Percentiles rank a stretch among this genome's conserved stretches.
Evolutionary conservation across 2,329 filamentous ascomycete species (phyloP).

Genomic region (Falciphora oryzae): DNA sequence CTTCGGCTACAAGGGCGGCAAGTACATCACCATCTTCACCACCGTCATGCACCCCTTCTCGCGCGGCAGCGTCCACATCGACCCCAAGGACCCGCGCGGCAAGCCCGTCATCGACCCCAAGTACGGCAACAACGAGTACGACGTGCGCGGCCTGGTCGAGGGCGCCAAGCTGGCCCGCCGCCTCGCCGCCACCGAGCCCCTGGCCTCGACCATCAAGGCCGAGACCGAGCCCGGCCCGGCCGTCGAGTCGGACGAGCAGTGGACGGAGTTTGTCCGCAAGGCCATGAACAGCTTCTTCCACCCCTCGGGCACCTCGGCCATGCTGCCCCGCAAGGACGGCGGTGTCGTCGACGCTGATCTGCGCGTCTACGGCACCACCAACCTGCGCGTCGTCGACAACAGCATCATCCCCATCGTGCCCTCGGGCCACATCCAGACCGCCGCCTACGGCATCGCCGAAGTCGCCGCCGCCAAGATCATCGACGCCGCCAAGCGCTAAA

Average conservation of each 20-base stretch:
- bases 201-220: slow-evolving; percentile 23
- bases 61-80: slow-evolving; percentile 28
- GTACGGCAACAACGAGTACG: slow-evolving; percentile 25
- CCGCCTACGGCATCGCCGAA: slow-evolving; percentile 45
- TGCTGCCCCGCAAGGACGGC: slow-evolving; percentile 38
- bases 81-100: slow-evolving; percentile 28
- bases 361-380: slow-evolving; percentile 41
- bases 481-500: background rate
- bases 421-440: slow-evolving; percentile 43
- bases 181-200: slow-evolving; percentile 26
- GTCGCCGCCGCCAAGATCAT: slow-evolving; percentile 27
- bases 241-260: slow-evolving; percentile 14
- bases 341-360: slow-evolving; percentile 39
- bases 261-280: slow-evolving; percentile 11
- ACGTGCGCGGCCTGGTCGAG: slow-evolving; percentile 19
- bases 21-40: slow-evolving; percentile 23
- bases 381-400: slow-evolving; percentile 43
- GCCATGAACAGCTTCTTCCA: slow-evolving; percentile 23
- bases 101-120: slow-evolving; percentile 25
- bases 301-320: slow-evolving; percentile 37
- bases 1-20: slow-evolving; percentile 16
- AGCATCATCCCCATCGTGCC: slow-evolving; percentile 42
- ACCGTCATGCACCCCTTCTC: slow-evolving; percentile 27
- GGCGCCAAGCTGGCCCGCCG: slow-evolving; percentile 25
- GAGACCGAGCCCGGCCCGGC: slow-evolving; percentile 29